Conservation (phyloP, 2,329 filamentous ascomycete species). For the Emericellopsis atlantica region DNA sequence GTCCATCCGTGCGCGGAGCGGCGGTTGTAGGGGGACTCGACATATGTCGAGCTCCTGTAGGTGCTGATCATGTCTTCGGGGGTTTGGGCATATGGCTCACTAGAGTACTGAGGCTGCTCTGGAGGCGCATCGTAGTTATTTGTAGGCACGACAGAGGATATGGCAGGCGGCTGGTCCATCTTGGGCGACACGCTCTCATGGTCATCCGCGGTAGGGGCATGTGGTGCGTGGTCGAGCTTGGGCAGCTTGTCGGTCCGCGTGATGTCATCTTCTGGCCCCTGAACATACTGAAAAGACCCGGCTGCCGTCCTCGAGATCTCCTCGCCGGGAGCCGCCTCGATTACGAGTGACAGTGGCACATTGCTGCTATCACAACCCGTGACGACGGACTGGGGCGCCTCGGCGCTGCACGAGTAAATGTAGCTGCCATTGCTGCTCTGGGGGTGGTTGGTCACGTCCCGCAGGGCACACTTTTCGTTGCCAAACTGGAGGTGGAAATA, state of each 20-base stretch:
- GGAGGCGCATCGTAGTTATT: conserved; percentile 30
- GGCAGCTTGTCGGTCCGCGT: conserved; percentile 21
- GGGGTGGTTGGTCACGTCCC: conserved; percentile 48
- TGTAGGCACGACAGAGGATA: conserved; percentile 13
- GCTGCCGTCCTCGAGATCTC: conserved; percentile 36
- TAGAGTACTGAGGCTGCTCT: conserved; percentile 25
- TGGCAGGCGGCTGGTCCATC: conserved; percentile 8
- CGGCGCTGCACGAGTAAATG: conserved; percentile 59
- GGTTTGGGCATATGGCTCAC: conserved; percentile 22
- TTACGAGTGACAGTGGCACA: conserved; percentile 41
- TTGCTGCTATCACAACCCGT: conserved; percentile 34
- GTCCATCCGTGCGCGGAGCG: conserved; percentile 25
- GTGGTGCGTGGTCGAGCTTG: conserved; percentile 23
- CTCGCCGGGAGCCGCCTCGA: conserved; percentile 38
- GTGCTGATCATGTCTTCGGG: conserved; percentile 41
- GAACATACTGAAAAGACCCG: conserved; percentile 30
- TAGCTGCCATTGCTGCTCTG: conserved; percentile 43
- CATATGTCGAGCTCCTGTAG: conserved; percentile 39
- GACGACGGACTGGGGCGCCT: conserved; percentile 57
- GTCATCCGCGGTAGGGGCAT: conserved; percentile 21
- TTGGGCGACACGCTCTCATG: conserved; percentile 25
- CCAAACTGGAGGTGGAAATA: conserved; percentile 64
- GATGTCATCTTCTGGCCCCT: conserved; percentile 33
- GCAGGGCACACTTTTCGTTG: conserved; percentile 50
- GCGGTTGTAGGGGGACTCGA: conserved; percentile 32